Percentiles rank a stretch among this genome's conserved stretches.
These are phyloP conservation scores for Inonotus obliquus DNA, from an alignment of 1,284 basidiomycete species.

Conservation along the genomic window DNA sequence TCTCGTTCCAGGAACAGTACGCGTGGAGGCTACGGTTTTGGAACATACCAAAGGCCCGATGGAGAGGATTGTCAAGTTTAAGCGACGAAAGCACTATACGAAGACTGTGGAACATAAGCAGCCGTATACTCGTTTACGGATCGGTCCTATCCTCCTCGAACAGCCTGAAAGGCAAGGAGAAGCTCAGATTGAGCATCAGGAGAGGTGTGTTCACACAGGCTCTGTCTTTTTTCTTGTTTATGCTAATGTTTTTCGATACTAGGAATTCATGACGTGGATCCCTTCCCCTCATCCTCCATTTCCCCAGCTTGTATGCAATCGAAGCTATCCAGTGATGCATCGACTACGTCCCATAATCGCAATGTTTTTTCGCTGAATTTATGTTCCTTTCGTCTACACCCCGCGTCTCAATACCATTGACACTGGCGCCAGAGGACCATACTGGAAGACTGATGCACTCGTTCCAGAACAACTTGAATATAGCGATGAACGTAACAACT, in stretches of 20 bases:
- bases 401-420: neutral
- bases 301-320: neutral
- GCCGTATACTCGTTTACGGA: conserved; percentile 85
- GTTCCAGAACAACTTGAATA: no score
- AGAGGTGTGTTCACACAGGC: neutral
- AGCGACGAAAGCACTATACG: conserved; percentile 93
- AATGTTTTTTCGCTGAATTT: neutral
- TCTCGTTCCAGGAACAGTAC: conserved; percentile 57
- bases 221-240: no score
- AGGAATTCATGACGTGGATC: neutral
- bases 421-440: neutral
- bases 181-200: neutral
- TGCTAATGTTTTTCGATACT: neutral
- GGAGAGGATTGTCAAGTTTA: conserved; percentile 92
- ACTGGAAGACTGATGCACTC: no score
- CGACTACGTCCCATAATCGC: neutral
- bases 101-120: conserved; percentile 86
- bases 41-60: conserved; percentile 95
- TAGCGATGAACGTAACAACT: no score
- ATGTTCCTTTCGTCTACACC: neutral
- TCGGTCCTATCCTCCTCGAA: conserved; percentile 58
- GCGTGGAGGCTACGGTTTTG: conserved; percentile 83
- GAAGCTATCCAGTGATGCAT: neutral
- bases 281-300: neutral
- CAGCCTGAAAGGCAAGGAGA: conserved; percentile 9